Conservation (phyloP, 768 basidiomycete genomes). For the Tylopilus vinaceipallidus region DNA sequence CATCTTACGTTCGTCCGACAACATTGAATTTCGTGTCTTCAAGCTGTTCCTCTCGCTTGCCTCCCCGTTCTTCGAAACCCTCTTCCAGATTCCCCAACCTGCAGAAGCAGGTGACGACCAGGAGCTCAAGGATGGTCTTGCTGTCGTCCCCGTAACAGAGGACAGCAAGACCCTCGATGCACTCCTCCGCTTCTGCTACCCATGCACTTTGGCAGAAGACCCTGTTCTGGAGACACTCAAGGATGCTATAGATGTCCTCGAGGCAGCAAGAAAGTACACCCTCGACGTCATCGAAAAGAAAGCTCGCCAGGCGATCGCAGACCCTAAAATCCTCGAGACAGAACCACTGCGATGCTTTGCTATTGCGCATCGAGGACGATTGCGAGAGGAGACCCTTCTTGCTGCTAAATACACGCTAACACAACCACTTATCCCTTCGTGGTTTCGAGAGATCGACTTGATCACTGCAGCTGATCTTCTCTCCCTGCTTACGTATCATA, state of each 20-base stretch:
- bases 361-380: slow-evolving; percentile 21
- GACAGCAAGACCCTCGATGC: slow-evolving; percentile 12
- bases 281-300: slow-evolving; percentile 16
- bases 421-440: slow-evolving; percentile 23
- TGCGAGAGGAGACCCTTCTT: slow-evolving; percentile 23
- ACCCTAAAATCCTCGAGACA: slow-evolving; percentile 15
- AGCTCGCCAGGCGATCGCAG: slow-evolving; percentile 16
- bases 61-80: slow-evolving; percentile 30
- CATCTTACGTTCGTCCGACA: slow-evolving; percentile 27
- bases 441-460: slow-evolving; percentile 27
- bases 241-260: slow-evolving; percentile 10
- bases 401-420: slow-evolving; percentile 31
- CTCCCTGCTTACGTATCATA: slow-evolving; percentile 22
- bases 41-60: background rate
- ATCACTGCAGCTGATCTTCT: slow-evolving; percentile 29
- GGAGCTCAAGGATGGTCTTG: slow-evolving; percentile 6
- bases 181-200: slow-evolving; percentile 2
- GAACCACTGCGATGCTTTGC: slow-evolving; percentile 32
- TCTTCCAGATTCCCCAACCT: slow-evolving; percentile 30
- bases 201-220: slow-evolving; percentile 22
- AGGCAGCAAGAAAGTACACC: slow-evolving; percentile 17
- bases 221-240: too few relatives aligned
- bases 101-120: background rate
- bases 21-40: slow-evolving; percentile 29
- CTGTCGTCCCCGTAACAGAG: slow-evolving; percentile 18